phyloP scores from a whole-genome alignment of 441 rosid species.

The Populus hybrid region DNA sequence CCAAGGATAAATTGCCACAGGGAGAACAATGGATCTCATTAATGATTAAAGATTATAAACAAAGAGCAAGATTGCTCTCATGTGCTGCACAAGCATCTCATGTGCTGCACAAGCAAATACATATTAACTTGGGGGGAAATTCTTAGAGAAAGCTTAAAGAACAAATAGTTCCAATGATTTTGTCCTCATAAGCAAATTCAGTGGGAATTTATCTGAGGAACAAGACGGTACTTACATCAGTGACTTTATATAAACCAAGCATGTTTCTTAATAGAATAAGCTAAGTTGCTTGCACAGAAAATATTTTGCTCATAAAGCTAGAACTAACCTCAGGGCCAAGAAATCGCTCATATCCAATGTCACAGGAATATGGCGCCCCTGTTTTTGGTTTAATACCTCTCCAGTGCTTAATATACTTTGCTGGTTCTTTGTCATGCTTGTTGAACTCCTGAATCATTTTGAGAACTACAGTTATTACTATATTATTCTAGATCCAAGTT shows the following conservation, averaged over 20 bases:
- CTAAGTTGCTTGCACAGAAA: constrained; percentile 1
- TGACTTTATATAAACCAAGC: constrained; percentile 2
- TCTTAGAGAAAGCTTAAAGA: not conserved
- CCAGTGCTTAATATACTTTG: constrained; percentile 89
- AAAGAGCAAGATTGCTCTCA: not conserved
- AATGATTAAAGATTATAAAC: not conserved
- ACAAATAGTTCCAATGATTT: not conserved
- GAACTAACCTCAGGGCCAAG: constrained; percentile 95
- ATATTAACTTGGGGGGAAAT: not conserved
- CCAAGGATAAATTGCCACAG: not conserved
- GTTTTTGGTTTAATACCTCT: constrained; percentile 94
- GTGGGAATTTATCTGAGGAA: not conserved
- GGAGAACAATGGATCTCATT: not conserved
- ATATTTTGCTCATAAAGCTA: constrained; percentile 4
- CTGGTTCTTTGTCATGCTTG: constrained; percentile 97
- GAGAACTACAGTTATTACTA: constrained; percentile 13
- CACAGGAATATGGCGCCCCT: constrained; percentile 97
- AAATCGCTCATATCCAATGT: constrained; percentile 93
- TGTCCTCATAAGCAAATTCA: not conserved
- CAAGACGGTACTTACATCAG: constrained; percentile 6
- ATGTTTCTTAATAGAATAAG: constrained; percentile 5
- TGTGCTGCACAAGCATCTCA: not conserved
- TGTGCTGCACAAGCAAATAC: not conserved
- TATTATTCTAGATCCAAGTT: constrained; percentile 3
- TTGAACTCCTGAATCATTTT: constrained; percentile 74